Conservation (phyloP, 495 filamentous ascomycete species). For the Lophiostoma macrostomum region DNA sequence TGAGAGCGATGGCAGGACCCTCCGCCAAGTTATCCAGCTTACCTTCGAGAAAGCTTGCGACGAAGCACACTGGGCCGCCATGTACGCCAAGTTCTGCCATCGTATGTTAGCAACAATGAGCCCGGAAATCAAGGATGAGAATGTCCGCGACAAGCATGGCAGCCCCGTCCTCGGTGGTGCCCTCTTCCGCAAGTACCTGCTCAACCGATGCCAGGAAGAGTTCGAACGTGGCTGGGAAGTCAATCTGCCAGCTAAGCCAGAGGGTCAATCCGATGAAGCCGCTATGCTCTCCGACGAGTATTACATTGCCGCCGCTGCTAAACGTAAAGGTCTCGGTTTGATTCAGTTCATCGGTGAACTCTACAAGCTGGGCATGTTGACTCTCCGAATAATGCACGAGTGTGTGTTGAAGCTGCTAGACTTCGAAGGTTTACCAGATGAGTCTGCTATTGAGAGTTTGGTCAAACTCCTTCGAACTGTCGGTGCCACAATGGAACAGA, state of each 20-base stretch:
- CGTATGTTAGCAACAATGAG: slow-evolving; percentile 96
- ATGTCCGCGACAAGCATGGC: slow-evolving; percentile 78
- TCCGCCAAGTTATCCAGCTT: slow-evolving; percentile 96
- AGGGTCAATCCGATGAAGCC: slow-evolving; percentile 69
- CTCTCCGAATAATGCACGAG: slow-evolving; percentile 98
- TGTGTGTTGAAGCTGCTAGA: slow-evolving; percentile 96
- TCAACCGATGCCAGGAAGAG: slow-evolving; percentile 97
- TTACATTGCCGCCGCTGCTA: slow-evolving; percentile 91
- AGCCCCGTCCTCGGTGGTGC: slow-evolving; percentile 86
- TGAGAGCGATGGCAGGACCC: slow-evolving; percentile 87
- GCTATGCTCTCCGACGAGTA: slow-evolving; percentile 94
- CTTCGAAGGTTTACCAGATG: slow-evolving; percentile 88
- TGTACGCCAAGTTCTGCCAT: slow-evolving; percentile 99
- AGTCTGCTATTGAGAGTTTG: slow-evolving; percentile 92
- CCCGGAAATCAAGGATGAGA: slow-evolving; percentile 90
- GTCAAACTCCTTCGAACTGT: slow-evolving; percentile 90
- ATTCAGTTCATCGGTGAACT: slow-evolving; percentile 99
- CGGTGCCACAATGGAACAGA: slow-evolving; percentile 68
- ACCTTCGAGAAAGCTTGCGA: slow-evolving; percentile 99
- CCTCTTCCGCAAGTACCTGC: slow-evolving; percentile 95
- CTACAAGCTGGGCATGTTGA: slow-evolving; percentile 98
- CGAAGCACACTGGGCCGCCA: slow-evolving; percentile 97
- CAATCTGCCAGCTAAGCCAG: slow-evolving; percentile 76
- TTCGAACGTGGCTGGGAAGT: slow-evolving; percentile 98
- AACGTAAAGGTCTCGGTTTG: slow-evolving; percentile 93